Conservation (phyloP, 306 rosid genomes). For the Neltuma alba region DNA sequence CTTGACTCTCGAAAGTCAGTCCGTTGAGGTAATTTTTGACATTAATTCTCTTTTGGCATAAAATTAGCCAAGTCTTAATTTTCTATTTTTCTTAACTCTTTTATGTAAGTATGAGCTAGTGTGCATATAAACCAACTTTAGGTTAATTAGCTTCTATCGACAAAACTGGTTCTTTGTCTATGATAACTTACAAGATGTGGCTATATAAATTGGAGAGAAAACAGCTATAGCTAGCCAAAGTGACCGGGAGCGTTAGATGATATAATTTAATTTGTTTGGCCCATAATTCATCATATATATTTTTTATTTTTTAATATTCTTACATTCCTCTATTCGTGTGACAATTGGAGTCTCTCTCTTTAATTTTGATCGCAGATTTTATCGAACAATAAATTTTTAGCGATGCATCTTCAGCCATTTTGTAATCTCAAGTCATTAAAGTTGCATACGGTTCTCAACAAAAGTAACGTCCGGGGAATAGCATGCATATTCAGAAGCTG, state of each 20-base stretch:
- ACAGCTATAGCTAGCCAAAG: background rate
- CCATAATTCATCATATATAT: background rate
- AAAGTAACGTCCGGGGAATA: constrained; percentile 61
- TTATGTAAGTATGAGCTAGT: too few relatives aligned
- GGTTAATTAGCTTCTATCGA: too few relatives aligned
- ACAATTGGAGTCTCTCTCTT: background rate
- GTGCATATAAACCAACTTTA: too few relatives aligned
- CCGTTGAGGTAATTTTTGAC: constrained; percentile 60
- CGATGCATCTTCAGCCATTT: constrained; percentile 56
- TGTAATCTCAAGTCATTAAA: constrained; percentile 62
- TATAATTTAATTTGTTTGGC: background rate
- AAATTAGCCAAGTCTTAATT: background rate
- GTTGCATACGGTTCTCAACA: constrained; percentile 64
- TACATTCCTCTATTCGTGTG: background rate
- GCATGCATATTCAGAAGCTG: constrained; percentile 67
- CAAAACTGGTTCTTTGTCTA: too few relatives aligned
- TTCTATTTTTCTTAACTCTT: background rate
- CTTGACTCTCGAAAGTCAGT: constrained; percentile 54
- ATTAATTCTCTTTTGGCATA: background rate
- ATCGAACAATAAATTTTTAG: constrained; percentile 55
- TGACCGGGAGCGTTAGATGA: too few relatives aligned
- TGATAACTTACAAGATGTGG: background rate
- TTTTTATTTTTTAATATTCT: background rate
- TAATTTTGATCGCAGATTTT: constrained; percentile 60
- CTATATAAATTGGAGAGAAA: background rate